phyloP scores from a whole-genome alignment of 495 filamentous ascomycete genomes.

The Aspergillus ostianus region DNA sequence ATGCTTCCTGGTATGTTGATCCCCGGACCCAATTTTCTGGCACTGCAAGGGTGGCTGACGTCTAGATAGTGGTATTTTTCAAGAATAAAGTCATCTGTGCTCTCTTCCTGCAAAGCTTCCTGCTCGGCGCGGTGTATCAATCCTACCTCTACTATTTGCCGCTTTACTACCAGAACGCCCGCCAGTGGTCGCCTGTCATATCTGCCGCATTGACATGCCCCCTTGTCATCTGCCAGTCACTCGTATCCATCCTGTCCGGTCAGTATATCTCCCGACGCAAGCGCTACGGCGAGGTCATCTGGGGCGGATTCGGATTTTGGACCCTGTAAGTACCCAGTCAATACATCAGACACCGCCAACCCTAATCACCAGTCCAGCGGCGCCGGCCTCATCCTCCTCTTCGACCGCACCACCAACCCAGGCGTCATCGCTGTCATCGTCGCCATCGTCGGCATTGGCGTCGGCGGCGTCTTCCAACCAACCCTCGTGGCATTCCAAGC shows the following conservation, averaged over 20 bases:
- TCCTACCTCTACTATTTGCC: slow-evolving; percentile 53
- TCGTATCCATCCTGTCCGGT: slow-evolving; percentile 52
- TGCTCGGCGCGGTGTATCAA: slow-evolving; percentile 60
- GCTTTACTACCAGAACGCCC: slow-evolving; percentile 55
- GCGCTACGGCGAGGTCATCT: slow-evolving; percentile 58
- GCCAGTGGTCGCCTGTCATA: slow-evolving; percentile 47
- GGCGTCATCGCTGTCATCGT: slow-evolving; percentile 54
- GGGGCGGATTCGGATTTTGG: slow-evolving; percentile 53
- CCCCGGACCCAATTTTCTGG: not conserved
- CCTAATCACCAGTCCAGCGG: slow-evolving; percentile 32
- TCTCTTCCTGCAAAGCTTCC: slow-evolving; percentile 58
- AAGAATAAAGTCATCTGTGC: slow-evolving; percentile 50
- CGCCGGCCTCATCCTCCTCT: slow-evolving; percentile 51
- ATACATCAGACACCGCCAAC: not conserved
- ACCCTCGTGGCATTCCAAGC: slow-evolving; percentile 63
- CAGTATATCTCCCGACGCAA: slow-evolving; percentile 56
- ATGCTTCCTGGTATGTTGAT: slow-evolving; percentile 55
- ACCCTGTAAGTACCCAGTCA: slow-evolving; percentile 38
- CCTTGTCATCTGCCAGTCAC: slow-evolving; percentile 52
- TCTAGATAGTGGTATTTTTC: slow-evolving; percentile 49
- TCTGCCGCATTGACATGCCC: slow-evolving; percentile 51
- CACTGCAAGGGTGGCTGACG: not conserved
- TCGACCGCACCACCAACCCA: slow-evolving; percentile 44
- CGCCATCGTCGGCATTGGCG: slow-evolving; percentile 50
- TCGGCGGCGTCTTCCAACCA: slow-evolving; percentile 61